Percentiles rank a stretch among this genome's conserved stretches.
Evolutionary conservation across 2,329 filamentous ascomycete genomes (phyloP).

Genomic region (Metarhizium brunneum): DNA sequence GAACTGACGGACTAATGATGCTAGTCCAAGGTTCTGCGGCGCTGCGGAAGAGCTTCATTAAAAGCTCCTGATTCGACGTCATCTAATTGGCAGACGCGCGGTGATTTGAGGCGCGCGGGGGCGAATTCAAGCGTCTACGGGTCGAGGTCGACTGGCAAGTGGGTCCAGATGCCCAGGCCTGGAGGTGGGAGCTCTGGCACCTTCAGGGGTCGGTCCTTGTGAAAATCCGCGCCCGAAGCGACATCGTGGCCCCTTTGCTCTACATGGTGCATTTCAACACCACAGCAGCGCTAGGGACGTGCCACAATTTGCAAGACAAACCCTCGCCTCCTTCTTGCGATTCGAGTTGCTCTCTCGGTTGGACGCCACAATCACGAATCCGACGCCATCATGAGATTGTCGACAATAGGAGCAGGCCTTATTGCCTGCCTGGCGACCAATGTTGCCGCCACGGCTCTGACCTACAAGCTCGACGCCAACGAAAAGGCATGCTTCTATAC

Average conservation of each 20-base stretch:
- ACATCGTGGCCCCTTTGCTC: slow-evolving; percentile 10
- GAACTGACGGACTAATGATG: neutral
- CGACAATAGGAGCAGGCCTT: slow-evolving; percentile 54
- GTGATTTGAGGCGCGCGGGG: neutral
- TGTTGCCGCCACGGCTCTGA: slow-evolving; percentile 80
- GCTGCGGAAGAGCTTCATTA: neutral
- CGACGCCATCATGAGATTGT: slow-evolving; percentile 52
- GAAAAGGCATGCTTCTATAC: slow-evolving; percentile 96
- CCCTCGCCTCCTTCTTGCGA: neutral
- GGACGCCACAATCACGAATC: slow-evolving; percentile 18
- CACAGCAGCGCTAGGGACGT: neutral
- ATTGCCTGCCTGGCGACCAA: slow-evolving; percentile 62
- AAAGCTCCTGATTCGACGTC: neutral
- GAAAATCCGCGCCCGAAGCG: slow-evolving; percentile 15
- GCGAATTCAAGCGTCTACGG: neutral
- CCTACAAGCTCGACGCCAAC: slow-evolving; percentile 82
- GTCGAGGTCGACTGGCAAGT: neutral
- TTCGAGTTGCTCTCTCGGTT: slow-evolving; percentile 7
- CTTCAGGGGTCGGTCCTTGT: slow-evolving; percentile 7
- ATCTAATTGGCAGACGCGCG: slow-evolving; percentile 3
- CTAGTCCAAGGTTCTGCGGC: neutral
- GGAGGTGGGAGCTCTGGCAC: neutral
- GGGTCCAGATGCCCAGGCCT: neutral
- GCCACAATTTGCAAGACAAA: slow-evolving; percentile 4
- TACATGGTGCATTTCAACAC: neutral